Base-by-base conservation (phyloP, 1,139 yeast genomes). In the Pichiaceae sp. region DNA sequence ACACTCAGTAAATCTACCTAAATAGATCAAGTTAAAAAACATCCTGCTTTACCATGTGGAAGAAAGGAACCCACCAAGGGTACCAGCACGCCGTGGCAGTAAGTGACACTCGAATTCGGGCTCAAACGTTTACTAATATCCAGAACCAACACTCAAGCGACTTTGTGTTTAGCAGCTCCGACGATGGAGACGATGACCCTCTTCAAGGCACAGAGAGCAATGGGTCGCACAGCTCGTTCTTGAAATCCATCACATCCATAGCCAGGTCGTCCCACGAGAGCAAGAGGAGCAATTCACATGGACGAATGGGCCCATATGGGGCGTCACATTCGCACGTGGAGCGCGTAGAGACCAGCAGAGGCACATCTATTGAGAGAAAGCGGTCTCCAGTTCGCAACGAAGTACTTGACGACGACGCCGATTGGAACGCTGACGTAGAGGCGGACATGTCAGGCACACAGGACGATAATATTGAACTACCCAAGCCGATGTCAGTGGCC, bases 341-440 rank as follows among this genome's bases (percentile, higher is more conserved):
- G 9, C 24, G 24, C 7, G 11, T 7, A 7, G 9, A 7, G 11
- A 7, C 24, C 24, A 21, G 11, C 7, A 11, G 7, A 7, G 11
- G 11, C 9, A 11, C 11, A 7, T 11, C 24, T 7, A 7, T 21
- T 7, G 24, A 21, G 24, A 21, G 24, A 21, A 21, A 21, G 9
- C 11, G 9, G 11, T 21, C 16, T 9, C 8, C n/a, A 6, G 14
- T 25, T 9, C 14, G 48, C 4, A 30, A 7, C 14, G 35, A 26
- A 11, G n/a, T 9, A 5, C 18, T 24, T 12, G 35, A 45, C 36
- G 47, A 47, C 35, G 96, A 86, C 54, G 95, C 83, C 50, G 96
- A 86, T 57, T 87, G 96, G 96, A 89, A 86, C 54, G 93, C 95
- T 4, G 82, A 78, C 29, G 67, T 86, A 32, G n/a, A n/a, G n/a